phyloP scores from a whole-genome alignment of 2,329 filamentous ascomycete genomes.

The Lachnellula hyalina region DNA sequence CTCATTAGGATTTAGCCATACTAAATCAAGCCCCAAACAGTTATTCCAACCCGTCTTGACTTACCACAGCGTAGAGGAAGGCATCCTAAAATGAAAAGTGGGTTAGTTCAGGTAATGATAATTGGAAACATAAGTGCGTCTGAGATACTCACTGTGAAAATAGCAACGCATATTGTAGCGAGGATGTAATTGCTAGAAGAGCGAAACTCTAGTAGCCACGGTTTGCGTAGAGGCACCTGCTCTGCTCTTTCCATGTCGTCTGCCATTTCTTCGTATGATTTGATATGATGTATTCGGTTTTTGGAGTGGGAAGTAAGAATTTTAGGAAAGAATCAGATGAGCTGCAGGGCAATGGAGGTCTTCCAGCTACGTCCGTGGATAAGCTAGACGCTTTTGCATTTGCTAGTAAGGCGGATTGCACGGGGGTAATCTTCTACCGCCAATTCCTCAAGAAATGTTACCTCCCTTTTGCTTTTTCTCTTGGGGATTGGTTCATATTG shows the following conservation, averaged over 20 bases:
- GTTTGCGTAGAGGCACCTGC: neutral
- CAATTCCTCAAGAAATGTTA: no score
- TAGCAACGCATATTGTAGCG: constrained; percentile 1
- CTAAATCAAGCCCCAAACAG: neutral
- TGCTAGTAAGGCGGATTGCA: no score
- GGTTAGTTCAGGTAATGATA: neutral
- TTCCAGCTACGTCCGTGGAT: no score
- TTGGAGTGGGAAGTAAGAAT: neutral
- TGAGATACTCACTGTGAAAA: neutral
- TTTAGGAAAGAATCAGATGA: neutral
- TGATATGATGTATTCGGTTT: neutral
- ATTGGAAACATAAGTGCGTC: neutral
- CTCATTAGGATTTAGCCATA: neutral
- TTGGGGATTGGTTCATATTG: no score
- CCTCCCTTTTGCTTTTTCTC: no score
- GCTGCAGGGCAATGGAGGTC: neutral
- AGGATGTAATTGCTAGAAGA: neutral
- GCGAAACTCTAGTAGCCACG: neutral
- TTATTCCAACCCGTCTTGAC: neutral
- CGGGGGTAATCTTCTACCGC: no score
- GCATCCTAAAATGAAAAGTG: neutral
- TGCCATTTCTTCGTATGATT: neutral
- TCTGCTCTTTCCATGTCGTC: neutral
- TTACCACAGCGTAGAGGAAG: constrained; percentile 1
- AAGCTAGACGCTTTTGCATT: no score